Evolutionary conservation across 2,329 filamentous ascomycete genomes (phyloP).

Genomic region (Tolypocladium cylindrosporum): DNA sequence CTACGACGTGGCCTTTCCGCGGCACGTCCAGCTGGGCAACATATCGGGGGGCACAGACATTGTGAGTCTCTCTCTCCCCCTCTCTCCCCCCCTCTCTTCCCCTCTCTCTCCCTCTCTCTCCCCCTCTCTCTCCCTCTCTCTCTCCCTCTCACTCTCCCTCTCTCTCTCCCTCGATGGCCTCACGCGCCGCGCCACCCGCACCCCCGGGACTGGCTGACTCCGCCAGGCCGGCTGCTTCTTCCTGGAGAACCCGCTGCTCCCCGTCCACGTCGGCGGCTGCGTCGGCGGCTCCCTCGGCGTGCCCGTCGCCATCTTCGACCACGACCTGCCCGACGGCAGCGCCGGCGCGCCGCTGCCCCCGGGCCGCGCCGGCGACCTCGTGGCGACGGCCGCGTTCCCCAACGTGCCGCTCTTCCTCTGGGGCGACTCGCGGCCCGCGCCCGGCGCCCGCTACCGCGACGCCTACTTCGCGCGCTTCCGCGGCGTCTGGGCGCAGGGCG

Average conservation of each 20-base stretch:
- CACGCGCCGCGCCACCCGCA: neutral
- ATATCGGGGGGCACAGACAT: conserved; percentile 73
- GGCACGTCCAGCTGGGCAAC: conserved; percentile 57
- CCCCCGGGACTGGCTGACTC: neutral
- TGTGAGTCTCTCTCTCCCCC: conserved; percentile 34
- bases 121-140: too few species aligned
- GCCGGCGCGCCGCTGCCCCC: conserved; percentile 32
- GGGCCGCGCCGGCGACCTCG: conserved; percentile 66
- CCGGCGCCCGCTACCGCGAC: conserved; percentile 45
- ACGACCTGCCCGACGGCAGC: conserved; percentile 39
- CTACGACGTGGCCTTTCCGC: conserved; percentile 61
- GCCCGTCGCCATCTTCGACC: conserved; percentile 51
- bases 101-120: too few species aligned
- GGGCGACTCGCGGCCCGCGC: conserved; percentile 38
- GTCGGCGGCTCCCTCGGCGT: conserved; percentile 40
- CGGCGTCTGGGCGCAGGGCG: conserved; percentile 72
- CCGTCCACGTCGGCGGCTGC: conserved; percentile 49
- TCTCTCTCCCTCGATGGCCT: neutral
- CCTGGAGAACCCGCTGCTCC: conserved; percentile 56
- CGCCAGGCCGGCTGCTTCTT: conserved; percentile 47
- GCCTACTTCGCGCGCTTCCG: conserved; percentile 55
- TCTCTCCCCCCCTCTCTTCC: too few species aligned
- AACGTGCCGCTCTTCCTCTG: conserved; percentile 64
- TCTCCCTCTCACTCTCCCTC: too few species aligned
- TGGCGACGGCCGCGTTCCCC: conserved; percentile 61